These are phyloP conservation scores for Trichoderma aggressivum DNA, from an alignment of 2,329 filamentous ascomycete genomes.

Conservation along the genomic window DNA sequence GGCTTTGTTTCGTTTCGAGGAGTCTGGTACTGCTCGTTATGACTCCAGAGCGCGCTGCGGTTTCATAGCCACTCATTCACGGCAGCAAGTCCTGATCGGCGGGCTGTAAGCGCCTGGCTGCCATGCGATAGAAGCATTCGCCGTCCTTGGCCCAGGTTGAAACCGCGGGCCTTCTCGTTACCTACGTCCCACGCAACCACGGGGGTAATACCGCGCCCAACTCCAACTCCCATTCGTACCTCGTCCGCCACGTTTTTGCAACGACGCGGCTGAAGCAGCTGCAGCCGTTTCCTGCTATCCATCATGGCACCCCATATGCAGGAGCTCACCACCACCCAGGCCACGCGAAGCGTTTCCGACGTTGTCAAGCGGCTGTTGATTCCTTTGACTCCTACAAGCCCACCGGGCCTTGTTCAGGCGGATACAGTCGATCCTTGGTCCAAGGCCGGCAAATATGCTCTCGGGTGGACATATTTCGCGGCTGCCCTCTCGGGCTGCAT, in stretches of 20 bases:
- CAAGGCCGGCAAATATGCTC: conserved; percentile 77
- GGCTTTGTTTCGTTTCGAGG: conserved; percentile 20
- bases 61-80: conserved; percentile 1
- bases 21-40: conserved; percentile 28
- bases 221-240: conserved; percentile 26
- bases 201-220: not conserved
- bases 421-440: conserved; percentile 73
- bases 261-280: conserved; percentile 22
- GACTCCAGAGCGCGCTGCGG: not conserved
- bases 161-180: conserved; percentile 19
- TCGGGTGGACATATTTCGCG: conserved; percentile 87
- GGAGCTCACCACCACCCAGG: conserved; percentile 32
- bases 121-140: conserved; percentile 17
- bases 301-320: conserved; percentile 42
- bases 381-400: conserved; percentile 57
- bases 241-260: not conserved
- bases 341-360: conserved; percentile 34
- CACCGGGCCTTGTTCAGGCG: conserved; percentile 59
- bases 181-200: conserved; percentile 26
- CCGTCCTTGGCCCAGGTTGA: conserved; percentile 13
- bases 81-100: conserved; percentile 8
- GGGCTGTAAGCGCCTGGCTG: conserved; percentile 14
- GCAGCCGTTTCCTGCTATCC: conserved; percentile 21
- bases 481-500: conserved; percentile 67
- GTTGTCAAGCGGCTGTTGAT: conserved; percentile 58